These are phyloP conservation scores for Jackrogersella multiformis DNA, from an alignment of 495 filamentous ascomycete genomes.

Conservation along the genomic window DNA sequence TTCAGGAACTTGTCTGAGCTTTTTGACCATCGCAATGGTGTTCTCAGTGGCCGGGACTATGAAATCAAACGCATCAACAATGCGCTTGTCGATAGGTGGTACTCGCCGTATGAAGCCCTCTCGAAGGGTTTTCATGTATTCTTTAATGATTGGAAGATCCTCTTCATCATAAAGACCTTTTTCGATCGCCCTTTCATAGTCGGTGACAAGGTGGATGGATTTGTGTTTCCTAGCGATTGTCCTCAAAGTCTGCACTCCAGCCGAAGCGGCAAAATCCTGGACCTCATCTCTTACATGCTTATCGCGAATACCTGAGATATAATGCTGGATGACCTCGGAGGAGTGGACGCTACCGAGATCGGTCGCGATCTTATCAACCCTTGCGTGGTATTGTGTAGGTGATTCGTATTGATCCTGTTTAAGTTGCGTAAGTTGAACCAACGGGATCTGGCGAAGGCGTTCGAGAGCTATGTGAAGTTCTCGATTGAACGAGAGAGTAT, in stretches of 20 bases:
- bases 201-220: constrained; percentile 56
- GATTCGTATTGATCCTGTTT: constrained; percentile 58
- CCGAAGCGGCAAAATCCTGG: constrained; percentile 43
- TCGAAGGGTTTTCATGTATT: constrained; percentile 54
- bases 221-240: constrained; percentile 55
- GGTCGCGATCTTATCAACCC: constrained; percentile 49
- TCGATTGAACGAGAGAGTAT: constrained; percentile 57
- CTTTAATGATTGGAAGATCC: constrained; percentile 44
- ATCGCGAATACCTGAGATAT: constrained; percentile 56
- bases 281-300: constrained; percentile 50
- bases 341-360: constrained; percentile 44
- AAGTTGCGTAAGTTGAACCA: constrained; percentile 57
- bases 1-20: constrained; percentile 51
- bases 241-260: constrained; percentile 33
- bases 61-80: constrained; percentile 25
- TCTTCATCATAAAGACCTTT: constrained; percentile 50
- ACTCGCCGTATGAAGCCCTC: constrained; percentile 40
- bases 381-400: constrained; percentile 52
- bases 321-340: constrained; percentile 47
- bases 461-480: constrained; percentile 55
- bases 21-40: constrained; percentile 36
- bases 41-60: constrained; percentile 42
- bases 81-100: background rate
- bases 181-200: constrained; percentile 58
- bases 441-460: constrained; percentile 55